A percentile compares a stretch with the other conserved stretches of the same genome.
Conservation (phyloP, 768 basidiomycete genomes). For the Suillus tomentosus region DNA sequence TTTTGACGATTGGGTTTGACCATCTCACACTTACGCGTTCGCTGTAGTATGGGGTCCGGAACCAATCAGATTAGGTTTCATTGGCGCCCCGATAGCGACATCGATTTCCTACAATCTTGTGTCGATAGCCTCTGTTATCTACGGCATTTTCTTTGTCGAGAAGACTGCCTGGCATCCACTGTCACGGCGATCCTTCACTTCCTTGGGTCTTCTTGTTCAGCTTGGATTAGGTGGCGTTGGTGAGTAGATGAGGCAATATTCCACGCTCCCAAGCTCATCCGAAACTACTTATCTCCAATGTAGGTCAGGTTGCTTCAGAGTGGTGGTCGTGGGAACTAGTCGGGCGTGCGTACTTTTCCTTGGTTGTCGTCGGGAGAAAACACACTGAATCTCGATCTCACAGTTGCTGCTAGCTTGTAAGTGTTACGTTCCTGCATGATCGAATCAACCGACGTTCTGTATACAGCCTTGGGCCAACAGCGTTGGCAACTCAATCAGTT, state of each 20-base stretch:
- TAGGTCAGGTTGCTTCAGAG: conserved; percentile 80
- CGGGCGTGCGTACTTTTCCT: conserved; percentile 37
- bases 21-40: neutral
- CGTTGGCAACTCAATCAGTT: conserved; percentile 88
- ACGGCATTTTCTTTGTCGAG: conserved; percentile 64
- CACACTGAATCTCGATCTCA: conserved; percentile 10
- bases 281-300: neutral
- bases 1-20: neutral
- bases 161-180: conserved; percentile 86
- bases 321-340: conserved; percentile 98
- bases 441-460: conserved; percentile 22
- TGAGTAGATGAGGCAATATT: conserved; percentile 24
- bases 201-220: conserved; percentile 65
- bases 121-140: conserved; percentile 56
- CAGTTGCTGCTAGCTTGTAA: conserved; percentile 57
- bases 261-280: neutral
- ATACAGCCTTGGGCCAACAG: conserved; percentile 71
- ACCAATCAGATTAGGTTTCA: conserved; percentile 78
- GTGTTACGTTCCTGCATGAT: conserved; percentile 15
- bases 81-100: conserved; percentile 90
- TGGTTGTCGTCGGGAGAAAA: neutral
- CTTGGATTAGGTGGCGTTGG: conserved; percentile 84
- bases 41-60: conserved; percentile 80
- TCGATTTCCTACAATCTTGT: conserved; percentile 87
- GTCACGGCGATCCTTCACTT: conserved; percentile 58